These are phyloP conservation scores for Aspergillus puulaauensis DNA, from an alignment of 2,329 filamentous ascomycete genomes.

Conservation along the genomic window DNA sequence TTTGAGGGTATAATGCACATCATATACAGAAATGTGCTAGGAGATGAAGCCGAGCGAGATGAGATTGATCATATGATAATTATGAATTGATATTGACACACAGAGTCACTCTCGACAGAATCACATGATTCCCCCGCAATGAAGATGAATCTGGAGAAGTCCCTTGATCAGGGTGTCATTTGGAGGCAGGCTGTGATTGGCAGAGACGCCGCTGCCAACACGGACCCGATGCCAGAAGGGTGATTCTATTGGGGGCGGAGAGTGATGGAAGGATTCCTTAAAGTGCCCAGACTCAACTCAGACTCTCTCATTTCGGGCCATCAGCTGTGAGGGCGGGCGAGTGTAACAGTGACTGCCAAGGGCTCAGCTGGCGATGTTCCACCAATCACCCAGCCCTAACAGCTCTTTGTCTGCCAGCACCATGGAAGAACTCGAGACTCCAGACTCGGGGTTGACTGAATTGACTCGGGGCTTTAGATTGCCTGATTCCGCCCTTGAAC, in stretches of 20 bases:
- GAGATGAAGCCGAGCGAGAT: too few relatives aligned
- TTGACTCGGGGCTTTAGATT: background rate
- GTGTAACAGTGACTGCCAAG: conserved; percentile 1
- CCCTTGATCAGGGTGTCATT: background rate
- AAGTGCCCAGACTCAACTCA: background rate
- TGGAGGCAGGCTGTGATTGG: background rate
- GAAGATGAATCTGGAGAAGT: background rate
- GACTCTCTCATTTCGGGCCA: background rate
- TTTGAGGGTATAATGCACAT: too few relatives aligned
- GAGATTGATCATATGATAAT: too few relatives aligned
- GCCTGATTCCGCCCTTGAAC: background rate
- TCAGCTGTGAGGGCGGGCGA: background rate
- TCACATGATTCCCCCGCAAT: background rate
- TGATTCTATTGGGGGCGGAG: background rate
- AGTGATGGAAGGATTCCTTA: background rate
- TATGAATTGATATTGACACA: background rate
- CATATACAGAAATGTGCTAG: too few relatives aligned
- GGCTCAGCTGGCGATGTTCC: background rate
- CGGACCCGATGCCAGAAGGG: background rate
- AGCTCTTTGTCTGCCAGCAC: background rate
- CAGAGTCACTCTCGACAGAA: background rate
- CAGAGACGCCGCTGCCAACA: background rate
- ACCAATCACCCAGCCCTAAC: background rate
- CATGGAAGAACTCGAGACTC: background rate
- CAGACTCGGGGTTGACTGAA: background rate